Conservation (phyloP, 2,329 filamentous ascomycete genomes). For the Aspergillus felis region DNA sequence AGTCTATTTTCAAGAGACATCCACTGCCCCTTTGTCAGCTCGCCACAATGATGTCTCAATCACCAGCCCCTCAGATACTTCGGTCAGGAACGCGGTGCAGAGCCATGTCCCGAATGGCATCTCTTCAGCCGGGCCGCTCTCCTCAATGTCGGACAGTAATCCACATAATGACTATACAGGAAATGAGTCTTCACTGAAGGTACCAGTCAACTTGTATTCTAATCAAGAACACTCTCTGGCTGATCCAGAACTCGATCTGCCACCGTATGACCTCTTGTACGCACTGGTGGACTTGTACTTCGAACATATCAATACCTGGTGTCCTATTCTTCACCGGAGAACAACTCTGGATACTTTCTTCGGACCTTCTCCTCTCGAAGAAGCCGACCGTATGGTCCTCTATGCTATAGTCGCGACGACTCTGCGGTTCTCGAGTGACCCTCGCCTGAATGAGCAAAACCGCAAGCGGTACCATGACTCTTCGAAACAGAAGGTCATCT, state of each 20-base stretch:
- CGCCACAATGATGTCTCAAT: slow-evolving; percentile 45
- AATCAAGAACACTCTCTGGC: slow-evolving; percentile 44
- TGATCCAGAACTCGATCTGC: slow-evolving; percentile 62
- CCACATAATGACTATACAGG: slow-evolving; percentile 37
- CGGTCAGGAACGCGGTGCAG: slow-evolving; percentile 24
- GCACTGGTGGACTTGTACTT: slow-evolving; percentile 72
- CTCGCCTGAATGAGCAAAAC: slow-evolving; percentile 67
- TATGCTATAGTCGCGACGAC: slow-evolving; percentile 89
- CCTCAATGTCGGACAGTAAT: slow-evolving; percentile 20
- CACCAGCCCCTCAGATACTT: slow-evolving; percentile 33
- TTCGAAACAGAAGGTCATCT: slow-evolving; percentile 79
- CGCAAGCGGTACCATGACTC: slow-evolving; percentile 71
- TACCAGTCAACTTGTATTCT: slow-evolving; percentile 55
- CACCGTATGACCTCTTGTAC: slow-evolving; percentile 71
- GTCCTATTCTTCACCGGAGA: slow-evolving; percentile 82
- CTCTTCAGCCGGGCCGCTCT: slow-evolving; percentile 18
- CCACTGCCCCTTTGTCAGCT: slow-evolving; percentile 45
- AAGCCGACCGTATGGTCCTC: slow-evolving; percentile 75
- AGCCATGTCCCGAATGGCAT: slow-evolving; percentile 21
- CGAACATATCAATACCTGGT: slow-evolving; percentile 78
- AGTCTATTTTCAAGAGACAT: slow-evolving; percentile 60
- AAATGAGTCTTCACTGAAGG: slow-evolving; percentile 52
- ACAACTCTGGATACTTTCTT: slow-evolving; percentile 79
- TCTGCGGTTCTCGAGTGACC: slow-evolving; percentile 75
- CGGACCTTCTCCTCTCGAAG: slow-evolving; percentile 69